These are phyloP conservation scores for Nakaseomyces sp. DNA, from an alignment of 1,139 yeast genomes.

Conservation along the genomic window DNA sequence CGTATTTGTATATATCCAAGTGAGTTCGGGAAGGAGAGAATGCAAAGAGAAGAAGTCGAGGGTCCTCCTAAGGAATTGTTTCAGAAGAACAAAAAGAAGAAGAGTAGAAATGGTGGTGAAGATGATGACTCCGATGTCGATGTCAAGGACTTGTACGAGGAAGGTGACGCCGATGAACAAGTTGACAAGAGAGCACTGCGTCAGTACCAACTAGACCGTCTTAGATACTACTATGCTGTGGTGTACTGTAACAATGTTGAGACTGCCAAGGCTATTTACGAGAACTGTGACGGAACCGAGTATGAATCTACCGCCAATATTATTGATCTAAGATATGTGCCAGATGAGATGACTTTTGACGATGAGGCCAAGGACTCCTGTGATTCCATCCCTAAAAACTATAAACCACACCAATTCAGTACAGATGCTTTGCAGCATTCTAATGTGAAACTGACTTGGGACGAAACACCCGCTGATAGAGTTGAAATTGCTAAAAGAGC, in stretches of 20 bases:
- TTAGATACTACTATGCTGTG: conserved; percentile 88
- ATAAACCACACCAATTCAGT: conserved; percentile 75
- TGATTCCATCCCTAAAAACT: conserved; percentile 60
- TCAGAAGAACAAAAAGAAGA: conserved; percentile 35
- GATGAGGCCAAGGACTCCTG: conserved; percentile 69
- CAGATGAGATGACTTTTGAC: conserved; percentile 82
- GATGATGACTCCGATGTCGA: conserved; percentile 46
- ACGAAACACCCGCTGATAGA: conserved; percentile 92
- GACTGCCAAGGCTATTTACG: conserved; percentile 71
- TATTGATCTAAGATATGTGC: conserved; percentile 86
- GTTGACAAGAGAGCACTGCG: conserved; percentile 60
- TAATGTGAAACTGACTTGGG: conserved; percentile 92
- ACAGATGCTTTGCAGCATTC: conserved; percentile 94
- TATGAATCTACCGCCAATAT: conserved; percentile 92
- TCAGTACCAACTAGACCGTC: conserved; percentile 77
- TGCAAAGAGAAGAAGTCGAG: conserved; percentile 81
- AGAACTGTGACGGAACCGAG: conserved; percentile 89
- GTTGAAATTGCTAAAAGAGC: conserved; percentile 69
- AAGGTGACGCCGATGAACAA: conserved; percentile 62
- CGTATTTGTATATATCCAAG: conserved; percentile 81
- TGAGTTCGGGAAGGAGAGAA: conserved; percentile 86
- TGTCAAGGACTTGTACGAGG: conserved; percentile 61
- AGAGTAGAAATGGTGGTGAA: conserved; percentile 31
- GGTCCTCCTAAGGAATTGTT: conserved; percentile 92
- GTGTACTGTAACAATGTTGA: conserved; percentile 67